Evolutionary conservation across 1,284 basidiomycete genomes (phyloP), one percentile per base, ranked within the genome.

Genomic region (Boletellus sp.): DNA sequence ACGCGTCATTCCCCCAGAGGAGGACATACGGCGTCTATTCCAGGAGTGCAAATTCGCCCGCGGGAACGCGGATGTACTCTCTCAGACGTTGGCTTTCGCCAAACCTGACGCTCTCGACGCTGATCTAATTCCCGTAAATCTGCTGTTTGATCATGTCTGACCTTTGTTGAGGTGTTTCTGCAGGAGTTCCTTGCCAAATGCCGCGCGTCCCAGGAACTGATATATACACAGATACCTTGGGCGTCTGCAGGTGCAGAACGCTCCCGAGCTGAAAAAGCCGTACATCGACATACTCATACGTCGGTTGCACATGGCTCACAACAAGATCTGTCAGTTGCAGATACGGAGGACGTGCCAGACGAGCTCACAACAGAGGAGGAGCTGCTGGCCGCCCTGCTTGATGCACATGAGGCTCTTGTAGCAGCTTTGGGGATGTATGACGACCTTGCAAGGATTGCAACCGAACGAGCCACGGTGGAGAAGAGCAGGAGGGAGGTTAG

Each of bases 151-250:
- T 41, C 21, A 2, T 32, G 16, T 44, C 18, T 40, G 13, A 48
- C 49, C 13, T 19, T 37, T 32, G 16, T 53, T 37, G 3, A 53
- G 53, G 50, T 5, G 28, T 30, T 36, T 21, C 44, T 12, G 43
- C 57, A 90, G 87, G 89, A 91, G 69, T 91, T 90, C 62, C 79
- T 85, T 55, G 59, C 68, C 13, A 87, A 89, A 62, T 90, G 86
- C 63, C 74, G 78, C 19, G 75, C 78, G 6, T 89, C 86, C 3
- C 86, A 88, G 64, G 88, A 89, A 51, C 74, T 91, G 18, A 82
- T 90, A 30, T 82, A 74, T 56, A 80, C 84, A 8, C 86, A 89
- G 66, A 88, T 91, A 50, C 79, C 84, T 11, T 91, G 89, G 89
- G 90, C 90, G 5, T 79, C 81, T 18, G 82, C 88, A 5, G 77